Percentiles rank a stretch among this genome's conserved stretches.
These are phyloP conservation scores for Spathaspora sp. DNA, from an alignment of 1,139 yeast species.

Conservation along the genomic window DNA sequence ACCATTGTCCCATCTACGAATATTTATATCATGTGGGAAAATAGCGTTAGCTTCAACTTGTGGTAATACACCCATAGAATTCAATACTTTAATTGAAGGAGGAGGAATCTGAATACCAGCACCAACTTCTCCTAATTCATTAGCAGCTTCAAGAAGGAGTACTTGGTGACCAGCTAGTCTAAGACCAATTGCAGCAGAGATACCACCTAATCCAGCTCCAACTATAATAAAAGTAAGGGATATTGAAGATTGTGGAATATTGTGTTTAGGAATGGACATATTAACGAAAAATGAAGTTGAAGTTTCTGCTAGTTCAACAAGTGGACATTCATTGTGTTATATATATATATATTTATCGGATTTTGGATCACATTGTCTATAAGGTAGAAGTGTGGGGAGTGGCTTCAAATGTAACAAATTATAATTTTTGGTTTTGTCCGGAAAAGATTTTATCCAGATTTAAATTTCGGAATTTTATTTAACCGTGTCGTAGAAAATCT, in stretches of 20 bases:
- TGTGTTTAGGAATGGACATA: constrained; percentile 8
- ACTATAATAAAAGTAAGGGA: constrained; percentile 8
- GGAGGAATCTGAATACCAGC: constrained; percentile 43
- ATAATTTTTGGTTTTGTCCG: not conserved
- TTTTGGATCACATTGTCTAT: not conserved
- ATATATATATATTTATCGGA: not conserved
- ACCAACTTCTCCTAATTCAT: constrained; percentile 37
- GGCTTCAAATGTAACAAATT: not conserved
- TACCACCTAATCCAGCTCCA: constrained; percentile 44
- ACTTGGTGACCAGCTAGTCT: constrained; percentile 33
- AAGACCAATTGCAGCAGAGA: constrained; percentile 34
- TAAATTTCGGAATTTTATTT: not conserved
- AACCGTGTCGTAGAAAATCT: not conserved
- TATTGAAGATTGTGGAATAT: constrained; percentile 8
- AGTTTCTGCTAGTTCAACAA: not conserved
- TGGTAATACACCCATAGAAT: constrained; percentile 23
- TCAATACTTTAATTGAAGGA: constrained; percentile 24
- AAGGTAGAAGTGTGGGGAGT: not conserved
- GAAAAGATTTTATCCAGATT: not conserved
- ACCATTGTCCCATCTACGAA: constrained; percentile 25
- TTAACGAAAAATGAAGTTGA: not conserved
- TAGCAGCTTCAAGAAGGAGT: constrained; percentile 29
- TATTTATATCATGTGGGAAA: constrained; percentile 23
- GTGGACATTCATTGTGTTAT: not conserved
- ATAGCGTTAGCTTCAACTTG: constrained; percentile 20